Evolutionary conservation across 306 rosid species (phyloP).

Genomic region (Dicorynia guianensis): DNA sequence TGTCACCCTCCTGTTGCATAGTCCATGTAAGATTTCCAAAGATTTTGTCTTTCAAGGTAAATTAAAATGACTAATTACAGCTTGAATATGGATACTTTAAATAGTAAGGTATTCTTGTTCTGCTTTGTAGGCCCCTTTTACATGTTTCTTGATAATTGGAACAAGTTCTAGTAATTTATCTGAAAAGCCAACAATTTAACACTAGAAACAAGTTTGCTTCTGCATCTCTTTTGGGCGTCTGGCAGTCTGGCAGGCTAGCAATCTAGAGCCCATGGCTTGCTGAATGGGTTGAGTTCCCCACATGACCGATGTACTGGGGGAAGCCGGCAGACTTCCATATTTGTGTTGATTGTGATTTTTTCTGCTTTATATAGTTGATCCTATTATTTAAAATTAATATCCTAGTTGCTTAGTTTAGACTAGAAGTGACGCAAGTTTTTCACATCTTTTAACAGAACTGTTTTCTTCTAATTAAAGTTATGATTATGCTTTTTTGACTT

Average conservation of each 20-base stretch:
- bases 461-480: conserved; percentile 9
- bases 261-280: not conserved
- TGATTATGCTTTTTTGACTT: conserved; percentile 6
- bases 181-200: not conserved
- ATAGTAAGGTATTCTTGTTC: not conserved
- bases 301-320: not conserved
- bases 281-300: not conserved
- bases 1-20: too few relatives aligned
- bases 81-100: not conserved
- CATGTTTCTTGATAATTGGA: not conserved
- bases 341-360: conserved; percentile 21
- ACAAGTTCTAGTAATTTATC: not conserved
- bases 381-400: not conserved
- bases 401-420: not conserved
- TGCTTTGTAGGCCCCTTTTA: not conserved
- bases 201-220: not conserved
- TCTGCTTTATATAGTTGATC: not conserved
- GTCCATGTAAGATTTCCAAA: too few relatives aligned
- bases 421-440: not conserved
- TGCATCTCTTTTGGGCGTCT: not conserved
- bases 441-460: not conserved
- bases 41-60: too few relatives aligned
- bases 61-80: too few relatives aligned
- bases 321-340: conserved; percentile 17
- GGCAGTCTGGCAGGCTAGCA: not conserved